Evolutionary conservation across 371 early-diverging fungal species (phyloP), one percentile per base, ranked within the genome.

Genomic region (Rhizopus microsporus): DNA sequence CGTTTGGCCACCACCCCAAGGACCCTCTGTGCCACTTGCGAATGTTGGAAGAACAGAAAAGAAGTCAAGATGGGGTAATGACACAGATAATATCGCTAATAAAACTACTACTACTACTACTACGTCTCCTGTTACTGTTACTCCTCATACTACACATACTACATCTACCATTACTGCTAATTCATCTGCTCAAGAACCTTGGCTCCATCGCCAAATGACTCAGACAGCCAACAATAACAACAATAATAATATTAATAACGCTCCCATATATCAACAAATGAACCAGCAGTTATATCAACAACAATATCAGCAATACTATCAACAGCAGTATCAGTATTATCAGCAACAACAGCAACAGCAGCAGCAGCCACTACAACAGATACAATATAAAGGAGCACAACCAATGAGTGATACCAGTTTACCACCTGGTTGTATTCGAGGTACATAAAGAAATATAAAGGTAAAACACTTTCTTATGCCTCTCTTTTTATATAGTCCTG

Each of bases 341-440:
- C 43, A 44, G 7, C 55, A 38, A 43, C 30, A 42, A n/a, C 31
- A 55, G 7, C 46, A 42, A 12, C 52, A 43, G 43, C 37, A 34
- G 15, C 42, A 54, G n/a, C 56, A 50, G 23, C 16, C 33, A 5
- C 59, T 31, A 15, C 37, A 31, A 0, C 53, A 47, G 8, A n/a
- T 38, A 8, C 5, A 39, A 7, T n/a, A 40, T 0, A 37, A 51
- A 40, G 60, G 60, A 9, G 38, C 56, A 40, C 62, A 64, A 1
- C 76, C 76, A 51, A 45, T 61, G 12, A 43, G 16, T 51, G 79
- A 78, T 44, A 62, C 67, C 0, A 40, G 65, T 17, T 49, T 78
- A 31, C 72, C 75, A 17, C 56, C 65, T 33, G 74, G 74, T 0
- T 59, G 59, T 31, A 78, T 78, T 56, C 59, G 65, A 75, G 75